Evolutionary conservation across 78 protist species (phyloP).

Genomic region (slime mould (Dictyostelium discoideum)): dicty_2.7 NC_007088.5:4781501-4782000

Average conservation of each 20-base stretch:
- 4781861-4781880: not conserved
- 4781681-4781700: conserved; percentile 75
- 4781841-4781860: too few relatives aligned
- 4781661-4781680: conserved; percentile 57
- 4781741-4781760: conserved; percentile 72
- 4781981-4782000: conserved; percentile 29
- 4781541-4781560: not conserved
- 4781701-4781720: conserved; percentile 66
- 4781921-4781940: conserved; percentile 46
- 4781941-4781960: conserved; percentile 31
- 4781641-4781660: conserved; percentile 72
- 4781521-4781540: conserved; percentile 34
- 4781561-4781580: not conserved
- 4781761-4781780: conserved; percentile 70
- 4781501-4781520: not conserved
- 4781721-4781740: conserved; percentile 44
- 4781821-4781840: too few relatives aligned
- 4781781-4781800: conserved; percentile 80
- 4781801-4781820: conserved; percentile 81
- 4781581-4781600: conserved; percentile 38
- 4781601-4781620: conserved; percentile 72
- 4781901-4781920: conserved; percentile 49
- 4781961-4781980: conserved; percentile 51
- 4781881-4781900: conserved; percentile 36
- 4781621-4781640: conserved; percentile 52